A percentile compares a stretch with the other conserved stretches of the same genome.
phyloP scores from a whole-genome alignment of 2,329 filamentous ascomycete genomes.

The Alternaria tenuissima region DNA sequence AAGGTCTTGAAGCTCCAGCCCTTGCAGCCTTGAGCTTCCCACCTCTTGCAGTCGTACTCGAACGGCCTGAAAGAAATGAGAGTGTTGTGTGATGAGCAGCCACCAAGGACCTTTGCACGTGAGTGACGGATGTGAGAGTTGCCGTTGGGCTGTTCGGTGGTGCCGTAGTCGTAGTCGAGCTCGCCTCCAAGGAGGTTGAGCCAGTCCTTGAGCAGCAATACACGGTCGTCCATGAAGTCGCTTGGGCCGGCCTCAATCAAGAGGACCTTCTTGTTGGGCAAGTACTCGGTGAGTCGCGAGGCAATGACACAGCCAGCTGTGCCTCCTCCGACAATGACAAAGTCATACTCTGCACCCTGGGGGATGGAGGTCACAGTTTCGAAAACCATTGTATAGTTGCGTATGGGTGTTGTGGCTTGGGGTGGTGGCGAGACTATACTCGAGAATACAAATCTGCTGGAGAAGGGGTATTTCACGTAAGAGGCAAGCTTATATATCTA shows the following conservation, averaged over 20 bases:
- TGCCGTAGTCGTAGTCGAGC: constrained; percentile 90
- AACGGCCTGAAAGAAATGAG: constrained; percentile 93
- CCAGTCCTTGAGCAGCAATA: constrained; percentile 88
- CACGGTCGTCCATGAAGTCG: constrained; percentile 87
- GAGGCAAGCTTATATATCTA: constrained; percentile 15
- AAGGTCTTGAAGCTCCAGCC: constrained; percentile 90
- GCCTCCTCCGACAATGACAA: constrained; percentile 84
- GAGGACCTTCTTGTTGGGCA: constrained; percentile 81
- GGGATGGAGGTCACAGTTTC: constrained; percentile 68
- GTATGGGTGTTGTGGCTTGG: constrained; percentile 10
- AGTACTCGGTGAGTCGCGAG: constrained; percentile 79
- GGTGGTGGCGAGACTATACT: constrained; percentile 3
- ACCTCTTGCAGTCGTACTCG: constrained; percentile 84
- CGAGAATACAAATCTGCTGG: constrained; percentile 6
- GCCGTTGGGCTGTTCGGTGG: constrained; percentile 87
- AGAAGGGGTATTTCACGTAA: constrained; percentile 1
- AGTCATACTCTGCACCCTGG: constrained; percentile 73
- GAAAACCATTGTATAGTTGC: constrained; percentile 36
- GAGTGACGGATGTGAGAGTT: constrained; percentile 94
- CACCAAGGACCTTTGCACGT: constrained; percentile 88
- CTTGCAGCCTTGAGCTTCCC: constrained; percentile 81
- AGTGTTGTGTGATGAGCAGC: constrained; percentile 93
- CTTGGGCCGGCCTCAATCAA: constrained; percentile 89
- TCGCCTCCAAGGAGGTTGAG: constrained; percentile 82
- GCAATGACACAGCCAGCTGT: constrained; percentile 88